Conservation (phyloP, 179 eudicot species). For the Silene coronaria region DNA sequence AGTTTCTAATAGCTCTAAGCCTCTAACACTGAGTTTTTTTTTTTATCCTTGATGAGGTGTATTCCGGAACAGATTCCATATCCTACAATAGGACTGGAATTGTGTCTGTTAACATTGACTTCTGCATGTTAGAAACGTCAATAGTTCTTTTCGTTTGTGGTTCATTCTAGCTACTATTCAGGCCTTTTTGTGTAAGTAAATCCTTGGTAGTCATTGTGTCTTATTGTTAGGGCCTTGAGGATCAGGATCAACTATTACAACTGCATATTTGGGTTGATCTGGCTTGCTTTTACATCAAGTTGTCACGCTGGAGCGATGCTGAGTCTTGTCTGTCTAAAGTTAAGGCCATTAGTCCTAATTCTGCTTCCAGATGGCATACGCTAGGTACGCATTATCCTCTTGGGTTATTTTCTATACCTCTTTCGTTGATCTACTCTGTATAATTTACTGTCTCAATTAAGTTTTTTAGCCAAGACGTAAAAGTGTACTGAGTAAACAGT, state of each 20-base stretch:
- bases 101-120: not conserved
- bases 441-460: not conserved
- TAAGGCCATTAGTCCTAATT: constrained; percentile 44
- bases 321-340: constrained; percentile 75
- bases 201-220: not conserved
- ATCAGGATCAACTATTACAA: constrained; percentile 43
- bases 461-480: no score
- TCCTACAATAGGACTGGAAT: not conserved
- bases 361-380: constrained; percentile 64
- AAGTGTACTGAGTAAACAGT: not conserved
- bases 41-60: not conserved
- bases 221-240: constrained; percentile 34
- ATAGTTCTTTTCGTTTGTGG: not conserved
- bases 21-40: not conserved
- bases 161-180: not conserved
- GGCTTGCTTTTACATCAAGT: constrained; percentile 57
- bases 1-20: not conserved
- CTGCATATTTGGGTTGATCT: constrained; percentile 79
- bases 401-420: not conserved
- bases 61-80: not conserved
- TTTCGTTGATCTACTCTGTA: no score
- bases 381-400: constrained; percentile 37
- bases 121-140: not conserved
- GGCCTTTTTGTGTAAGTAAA: not conserved
- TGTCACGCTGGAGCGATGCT: constrained; percentile 71